A percentile compares a stretch with the other conserved stretches of the same genome.
Conservation (phyloP, 495 filamentous ascomycete genomes). For the Darksidea phi region DNA sequence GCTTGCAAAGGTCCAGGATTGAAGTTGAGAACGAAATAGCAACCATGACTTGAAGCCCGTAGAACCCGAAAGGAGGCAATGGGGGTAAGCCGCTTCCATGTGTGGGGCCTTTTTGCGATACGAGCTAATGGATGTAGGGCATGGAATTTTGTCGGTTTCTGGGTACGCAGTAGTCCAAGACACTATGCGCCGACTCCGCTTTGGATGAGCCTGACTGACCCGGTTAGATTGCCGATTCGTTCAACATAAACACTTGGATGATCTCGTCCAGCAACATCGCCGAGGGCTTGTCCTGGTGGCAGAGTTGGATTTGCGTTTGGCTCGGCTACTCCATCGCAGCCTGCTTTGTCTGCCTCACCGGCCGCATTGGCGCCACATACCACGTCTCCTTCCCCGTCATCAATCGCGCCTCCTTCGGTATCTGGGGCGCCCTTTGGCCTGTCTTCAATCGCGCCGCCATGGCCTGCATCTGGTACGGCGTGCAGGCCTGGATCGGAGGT, state of each 20-base stretch:
- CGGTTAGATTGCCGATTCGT: conserved; percentile 73
- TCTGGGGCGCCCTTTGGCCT: conserved; percentile 67
- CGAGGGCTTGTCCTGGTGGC: conserved; percentile 86
- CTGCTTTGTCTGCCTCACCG: conserved; percentile 71
- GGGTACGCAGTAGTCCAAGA: conserved; percentile 17
- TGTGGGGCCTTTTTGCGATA: too few species aligned
- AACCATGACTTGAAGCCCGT: conserved; percentile 92
- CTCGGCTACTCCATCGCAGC: conserved; percentile 74
- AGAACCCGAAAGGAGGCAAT: conserved; percentile 53
- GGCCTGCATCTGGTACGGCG: conserved; percentile 82
- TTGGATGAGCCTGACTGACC: not conserved
- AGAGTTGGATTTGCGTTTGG: conserved; percentile 80
- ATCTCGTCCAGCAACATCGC: conserved; percentile 82
- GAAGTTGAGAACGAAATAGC: conserved; percentile 26
- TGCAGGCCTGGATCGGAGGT: conserved; percentile 83
- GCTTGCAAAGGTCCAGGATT: not conserved
- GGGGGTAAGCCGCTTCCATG: too few species aligned
- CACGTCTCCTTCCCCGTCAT: conserved; percentile 47
- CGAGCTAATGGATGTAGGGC: conserved; percentile 60
- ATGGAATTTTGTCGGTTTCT: conserved; percentile 80
- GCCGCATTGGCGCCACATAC: conserved; percentile 61
- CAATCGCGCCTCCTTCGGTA: conserved; percentile 42
- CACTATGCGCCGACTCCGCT: not conserved
- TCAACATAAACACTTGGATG: conserved; percentile 99
- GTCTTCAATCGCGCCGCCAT: conserved; percentile 87